phyloP scores from a whole-genome alignment of 495 filamentous ascomycete species.

The Aspergillus leporis region DNA sequence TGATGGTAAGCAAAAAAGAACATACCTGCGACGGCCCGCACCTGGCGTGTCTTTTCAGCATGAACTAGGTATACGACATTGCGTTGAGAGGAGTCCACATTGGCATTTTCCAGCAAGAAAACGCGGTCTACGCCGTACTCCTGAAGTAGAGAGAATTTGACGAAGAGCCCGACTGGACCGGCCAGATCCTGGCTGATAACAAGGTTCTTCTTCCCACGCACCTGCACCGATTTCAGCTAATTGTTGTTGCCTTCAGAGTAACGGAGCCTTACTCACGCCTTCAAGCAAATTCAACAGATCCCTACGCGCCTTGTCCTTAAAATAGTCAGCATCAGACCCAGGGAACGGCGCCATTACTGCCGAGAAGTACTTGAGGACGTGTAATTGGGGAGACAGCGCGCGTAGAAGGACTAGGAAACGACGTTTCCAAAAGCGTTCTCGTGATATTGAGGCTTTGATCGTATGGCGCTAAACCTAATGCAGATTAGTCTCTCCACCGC shows the following conservation, averaged over 20 bases:
- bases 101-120: slow-evolving; percentile 92
- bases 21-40: slow-evolving; percentile 87
- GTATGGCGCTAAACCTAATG: slow-evolving; percentile 15
- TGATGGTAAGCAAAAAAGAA: slow-evolving; percentile 20
- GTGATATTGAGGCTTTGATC: slow-evolving; percentile 18
- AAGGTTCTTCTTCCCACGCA: slow-evolving; percentile 97
- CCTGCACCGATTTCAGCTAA: slow-evolving; percentile 53
- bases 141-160: slow-evolving; percentile 86
- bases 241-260: background rate
- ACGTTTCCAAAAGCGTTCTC: background rate
- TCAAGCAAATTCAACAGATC: slow-evolving; percentile 85
- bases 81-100: slow-evolving; percentile 87
- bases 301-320: slow-evolving; percentile 79
- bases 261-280: slow-evolving; percentile 71
- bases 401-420: background rate
- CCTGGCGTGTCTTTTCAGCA: slow-evolving; percentile 81
- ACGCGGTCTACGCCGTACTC: slow-evolving; percentile 97
- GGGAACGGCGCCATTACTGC: slow-evolving; percentile 63
- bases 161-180: slow-evolving; percentile 83
- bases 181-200: slow-evolving; percentile 89
- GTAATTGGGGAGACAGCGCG: background rate
- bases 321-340: slow-evolving; percentile 76
- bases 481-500: slow-evolving; percentile 1
- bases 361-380: background rate
- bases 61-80: slow-evolving; percentile 93